Conservation (phyloP, 208 protist genomes). For the Naegleria lovaniensis region DNA sequence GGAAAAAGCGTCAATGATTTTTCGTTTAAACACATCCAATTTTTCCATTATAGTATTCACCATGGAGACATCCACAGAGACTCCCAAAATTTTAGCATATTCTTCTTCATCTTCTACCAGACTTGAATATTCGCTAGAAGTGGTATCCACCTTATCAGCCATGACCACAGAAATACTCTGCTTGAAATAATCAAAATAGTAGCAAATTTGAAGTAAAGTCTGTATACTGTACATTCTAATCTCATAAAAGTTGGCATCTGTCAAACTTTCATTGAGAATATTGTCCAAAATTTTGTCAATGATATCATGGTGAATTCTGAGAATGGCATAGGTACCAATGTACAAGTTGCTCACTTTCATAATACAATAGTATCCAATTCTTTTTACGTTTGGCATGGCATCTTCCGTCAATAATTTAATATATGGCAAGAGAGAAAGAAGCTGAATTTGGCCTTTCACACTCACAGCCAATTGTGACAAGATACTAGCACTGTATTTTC, state of each 20-base stretch:
- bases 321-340: not conserved
- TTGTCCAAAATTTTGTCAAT: not conserved
- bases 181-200: slow-evolving; percentile 1
- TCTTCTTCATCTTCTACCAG: not conserved
- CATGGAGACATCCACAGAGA: not conserved
- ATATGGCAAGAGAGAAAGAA: not conserved
- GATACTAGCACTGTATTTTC: not conserved
- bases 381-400: slow-evolving; percentile 17
- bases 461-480: not conserved
- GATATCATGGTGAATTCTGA: not conserved
- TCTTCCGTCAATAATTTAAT: not conserved
- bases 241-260: not conserved
- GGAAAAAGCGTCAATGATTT: not conserved
- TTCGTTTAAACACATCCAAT: not conserved
- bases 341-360: not conserved
- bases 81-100: not conserved
- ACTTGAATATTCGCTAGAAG: not conserved
- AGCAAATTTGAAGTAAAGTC: not conserved
- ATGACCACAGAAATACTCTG: not conserved
- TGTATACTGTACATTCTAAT: not conserved
- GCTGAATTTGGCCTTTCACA: not conserved
- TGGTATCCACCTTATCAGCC: not conserved
- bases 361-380: not conserved
- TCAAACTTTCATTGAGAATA: not conserved
- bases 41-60: not conserved